Conservation (phyloP, 176 grass and related monocot species). For the Urochloa ruziziensis region DNA sequence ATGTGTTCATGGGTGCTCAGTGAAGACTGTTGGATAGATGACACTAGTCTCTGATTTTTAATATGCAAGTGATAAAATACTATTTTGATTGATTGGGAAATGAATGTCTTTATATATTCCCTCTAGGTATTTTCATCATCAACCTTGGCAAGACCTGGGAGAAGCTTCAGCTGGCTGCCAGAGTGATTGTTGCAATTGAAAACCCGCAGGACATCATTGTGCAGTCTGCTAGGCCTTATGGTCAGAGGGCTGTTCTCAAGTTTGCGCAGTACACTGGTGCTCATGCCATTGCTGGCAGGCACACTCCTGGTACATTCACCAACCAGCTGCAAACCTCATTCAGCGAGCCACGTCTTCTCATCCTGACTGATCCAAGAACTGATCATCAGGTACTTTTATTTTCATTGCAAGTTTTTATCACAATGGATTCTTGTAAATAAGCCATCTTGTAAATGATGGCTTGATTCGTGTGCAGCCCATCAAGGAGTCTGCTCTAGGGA, state of each 20-base stretch:
- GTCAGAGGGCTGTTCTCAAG: conserved; percentile 73
- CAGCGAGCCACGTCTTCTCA: conserved; percentile 72
- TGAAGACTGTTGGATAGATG: neutral
- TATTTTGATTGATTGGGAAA: neutral
- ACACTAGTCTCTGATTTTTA: neutral
- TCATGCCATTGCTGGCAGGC: conserved; percentile 78
- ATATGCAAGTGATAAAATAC: neutral
- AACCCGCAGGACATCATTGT: conserved; percentile 81
- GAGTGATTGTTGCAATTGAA: conserved; percentile 68
- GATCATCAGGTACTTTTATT: conserved; percentile 56
- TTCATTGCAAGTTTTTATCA: neutral
- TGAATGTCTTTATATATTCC: neutral
- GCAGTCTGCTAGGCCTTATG: conserved; percentile 75
- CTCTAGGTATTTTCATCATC: conserved; percentile 65
- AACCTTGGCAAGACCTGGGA: conserved; percentile 80
- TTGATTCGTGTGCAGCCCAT: neutral
- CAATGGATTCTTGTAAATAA: neutral
- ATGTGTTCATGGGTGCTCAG: neutral
- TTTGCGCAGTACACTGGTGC: conserved; percentile 83
- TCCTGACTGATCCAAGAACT: conserved; percentile 72
- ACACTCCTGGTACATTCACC: conserved; percentile 78
- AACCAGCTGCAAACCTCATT: conserved; percentile 81
- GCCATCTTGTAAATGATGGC: neutral
- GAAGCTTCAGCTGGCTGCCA: conserved; percentile 64
- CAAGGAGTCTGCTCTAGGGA: conserved; percentile 22